phyloP scores from a whole-genome alignment of 805 yeast genomes.

The Metschnikowia bowlesiae region DNA sequence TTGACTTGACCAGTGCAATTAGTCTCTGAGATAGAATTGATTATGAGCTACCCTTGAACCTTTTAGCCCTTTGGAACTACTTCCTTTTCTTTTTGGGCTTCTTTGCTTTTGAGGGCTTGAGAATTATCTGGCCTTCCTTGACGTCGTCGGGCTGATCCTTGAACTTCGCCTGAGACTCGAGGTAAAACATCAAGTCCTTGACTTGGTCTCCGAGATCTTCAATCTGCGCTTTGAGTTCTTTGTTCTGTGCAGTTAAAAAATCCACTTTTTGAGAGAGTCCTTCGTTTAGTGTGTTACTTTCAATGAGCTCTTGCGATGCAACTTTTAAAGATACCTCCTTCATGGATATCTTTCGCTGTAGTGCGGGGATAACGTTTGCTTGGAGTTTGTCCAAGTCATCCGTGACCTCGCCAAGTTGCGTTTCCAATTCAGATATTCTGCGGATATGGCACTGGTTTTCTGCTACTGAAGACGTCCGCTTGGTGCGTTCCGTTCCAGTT shows the following conservation, averaged over 20 bases:
- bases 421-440: conserved; percentile 22
- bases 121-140: conserved; percentile 61
- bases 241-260: conserved; percentile 23
- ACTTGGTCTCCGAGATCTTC: conserved; percentile 58
- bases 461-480: conserved; percentile 13
- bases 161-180: conserved; percentile 70
- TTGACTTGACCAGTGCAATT: neutral
- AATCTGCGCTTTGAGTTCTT: conserved; percentile 34
- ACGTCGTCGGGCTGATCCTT: conserved; percentile 69
- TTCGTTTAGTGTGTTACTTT: conserved; percentile 32
- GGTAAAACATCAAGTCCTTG: conserved; percentile 73
- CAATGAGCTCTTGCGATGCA: conserved; percentile 30
- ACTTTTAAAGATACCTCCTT: conserved; percentile 27
- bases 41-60: neutral
- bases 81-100: conserved; percentile 10
- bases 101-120: conserved; percentile 23
- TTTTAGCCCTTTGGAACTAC: neutral
- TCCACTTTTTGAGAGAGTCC: conserved; percentile 39
- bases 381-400: conserved; percentile 20
- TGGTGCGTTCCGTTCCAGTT: conserved; percentile 8
- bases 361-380: conserved; percentile 27
- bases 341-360: conserved; percentile 27
- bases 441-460: conserved; percentile 3
- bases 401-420: conserved; percentile 17
- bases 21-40: neutral